Conservation (phyloP, 805 yeast genomes). For the Blastobotrys parvus region DNA sequence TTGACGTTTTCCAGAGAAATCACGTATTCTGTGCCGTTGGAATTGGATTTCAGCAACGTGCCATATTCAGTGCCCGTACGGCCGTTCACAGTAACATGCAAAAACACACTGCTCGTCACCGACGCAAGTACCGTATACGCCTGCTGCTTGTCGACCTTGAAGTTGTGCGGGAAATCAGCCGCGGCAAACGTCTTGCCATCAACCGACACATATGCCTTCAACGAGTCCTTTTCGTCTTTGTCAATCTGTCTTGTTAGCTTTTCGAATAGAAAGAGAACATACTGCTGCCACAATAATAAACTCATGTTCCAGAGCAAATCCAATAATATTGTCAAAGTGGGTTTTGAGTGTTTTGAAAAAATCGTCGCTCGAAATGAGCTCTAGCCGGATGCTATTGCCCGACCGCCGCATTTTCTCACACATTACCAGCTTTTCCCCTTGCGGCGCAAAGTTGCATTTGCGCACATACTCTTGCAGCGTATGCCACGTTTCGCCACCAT, state of each 20-base stretch:
- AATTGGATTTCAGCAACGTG: slow-evolving; percentile 75
- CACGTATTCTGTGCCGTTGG: slow-evolving; percentile 83
- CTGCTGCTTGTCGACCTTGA: slow-evolving; percentile 50
- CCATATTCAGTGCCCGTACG: slow-evolving; percentile 56
- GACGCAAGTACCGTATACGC: slow-evolving; percentile 79
- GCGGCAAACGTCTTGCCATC: slow-evolving; percentile 74
- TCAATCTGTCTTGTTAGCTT: slow-evolving; percentile 18
- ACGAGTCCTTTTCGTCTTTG: slow-evolving; percentile 34
- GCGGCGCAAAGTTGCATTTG: slow-evolving; percentile 62
- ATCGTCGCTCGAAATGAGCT: slow-evolving; percentile 45
- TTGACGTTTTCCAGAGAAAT: slow-evolving; percentile 62
- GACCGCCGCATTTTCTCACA: slow-evolving; percentile 40
- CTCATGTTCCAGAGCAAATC: slow-evolving; percentile 63
- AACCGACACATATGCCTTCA: slow-evolving; percentile 65
- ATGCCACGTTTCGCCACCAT: slow-evolving; percentile 60
- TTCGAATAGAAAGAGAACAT: background rate
- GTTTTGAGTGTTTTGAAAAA: slow-evolving; percentile 35
- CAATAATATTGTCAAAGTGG: slow-evolving; percentile 54
- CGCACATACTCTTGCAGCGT: slow-evolving; percentile 44
- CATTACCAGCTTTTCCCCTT: slow-evolving; percentile 46
- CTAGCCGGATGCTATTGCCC: slow-evolving; percentile 3
- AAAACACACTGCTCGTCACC: slow-evolving; percentile 58
- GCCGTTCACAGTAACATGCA: slow-evolving; percentile 69
- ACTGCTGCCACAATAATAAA: slow-evolving; percentile 63
- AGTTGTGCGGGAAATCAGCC: slow-evolving; percentile 65